Evolutionary conservation across 2,329 filamentous ascomycete genomes (phyloP), one percentile per base, ranked within the genome.

Genomic region (Sporothrix protearum): DNA sequence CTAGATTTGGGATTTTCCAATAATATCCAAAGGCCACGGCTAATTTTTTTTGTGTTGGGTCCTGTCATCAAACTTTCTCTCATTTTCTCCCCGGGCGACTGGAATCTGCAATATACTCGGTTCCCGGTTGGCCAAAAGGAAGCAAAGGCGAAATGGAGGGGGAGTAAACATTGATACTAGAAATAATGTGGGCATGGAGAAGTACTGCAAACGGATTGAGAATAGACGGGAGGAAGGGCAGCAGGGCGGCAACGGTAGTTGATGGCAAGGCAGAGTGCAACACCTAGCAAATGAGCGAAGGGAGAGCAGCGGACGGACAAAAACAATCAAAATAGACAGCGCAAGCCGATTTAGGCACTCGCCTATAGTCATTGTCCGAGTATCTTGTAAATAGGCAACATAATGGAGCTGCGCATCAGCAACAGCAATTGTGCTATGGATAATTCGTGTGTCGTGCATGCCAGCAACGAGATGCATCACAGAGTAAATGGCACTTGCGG

Each of bases 21-120:
- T 30, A 70, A 67, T 22, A 36, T 12, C 7, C 6, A 66, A 57
- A 36, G 42, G 68, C 10, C 25, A 45, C 14, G 42, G 68, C 10
- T 16, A 45, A 7, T 12, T 12, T 28, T 33, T 19, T 28, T 28
- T 39, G 12, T 28, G 19, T 39, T 28, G 19, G 45, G 7, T 14
- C 55, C 22, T 53, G 70, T n/a, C 45, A 22, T 12, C 14, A 14
- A n/a, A 53, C 33, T 63, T 39, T 19, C 39, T 71, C 22, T 53
- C 8, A 69, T 73, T 72, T 69, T 72, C 71, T 69, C 71, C 71
- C 72, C 70, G 69, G 72, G 70, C 70, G 70, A 70, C 36, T 73
- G 72, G 72, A 72, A 70, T 71, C 63, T 68, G 49, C 22, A 73
- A 71, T 69, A 64, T 68, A 45, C 51, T 66, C 63, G 63, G 57